phyloP scores from a whole-genome alignment of 139 green algal species.

The Auxenochlorella pyrenoidosa region DNA sequence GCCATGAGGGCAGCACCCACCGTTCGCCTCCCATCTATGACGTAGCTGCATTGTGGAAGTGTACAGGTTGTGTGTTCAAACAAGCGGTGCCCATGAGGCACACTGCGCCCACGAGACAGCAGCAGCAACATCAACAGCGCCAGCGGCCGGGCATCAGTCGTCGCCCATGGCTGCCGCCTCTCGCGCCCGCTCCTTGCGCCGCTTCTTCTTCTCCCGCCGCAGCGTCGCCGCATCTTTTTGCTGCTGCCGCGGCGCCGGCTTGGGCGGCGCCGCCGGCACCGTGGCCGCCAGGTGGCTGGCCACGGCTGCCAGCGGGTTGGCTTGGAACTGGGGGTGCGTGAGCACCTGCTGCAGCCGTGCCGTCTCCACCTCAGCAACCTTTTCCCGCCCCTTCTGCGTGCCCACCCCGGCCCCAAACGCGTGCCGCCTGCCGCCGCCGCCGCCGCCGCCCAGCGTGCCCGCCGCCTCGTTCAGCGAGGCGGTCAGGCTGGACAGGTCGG shows the following conservation, averaged over 20 bases:
- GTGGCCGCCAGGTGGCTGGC: conserved; percentile 55
- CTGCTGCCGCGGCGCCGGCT: neutral
- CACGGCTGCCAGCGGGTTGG: conserved; percentile 60
- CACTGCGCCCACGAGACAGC: too few relatives aligned
- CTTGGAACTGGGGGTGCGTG: conserved; percentile 55
- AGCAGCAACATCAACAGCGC: too few relatives aligned
- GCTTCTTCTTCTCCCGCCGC: conserved; percentile 34
- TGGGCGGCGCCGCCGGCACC: conserved; percentile 47
- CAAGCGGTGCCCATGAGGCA: too few relatives aligned
- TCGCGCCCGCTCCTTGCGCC: conserved; percentile 13
- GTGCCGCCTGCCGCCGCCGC: neutral
- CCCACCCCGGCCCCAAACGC: conserved; percentile 7
- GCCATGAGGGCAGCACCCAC: too few relatives aligned
- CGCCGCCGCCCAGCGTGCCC: neutral
- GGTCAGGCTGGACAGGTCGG: conserved; percentile 13
- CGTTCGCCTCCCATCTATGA: too few relatives aligned
- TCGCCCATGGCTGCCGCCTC: conserved; percentile 1
- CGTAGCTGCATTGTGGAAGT: too few relatives aligned
- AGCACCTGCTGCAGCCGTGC: conserved; percentile 54
- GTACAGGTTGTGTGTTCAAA: too few relatives aligned
- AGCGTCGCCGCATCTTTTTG: neutral
- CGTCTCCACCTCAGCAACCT: conserved; percentile 42
- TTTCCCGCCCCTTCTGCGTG: conserved; percentile 12
- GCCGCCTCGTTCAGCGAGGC: conserved; percentile 25
- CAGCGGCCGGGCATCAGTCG: neutral